These are phyloP conservation scores for Malania oleifera DNA, from an alignment of 164 flowering plant genomes.

Conservation along the genomic window DNA sequence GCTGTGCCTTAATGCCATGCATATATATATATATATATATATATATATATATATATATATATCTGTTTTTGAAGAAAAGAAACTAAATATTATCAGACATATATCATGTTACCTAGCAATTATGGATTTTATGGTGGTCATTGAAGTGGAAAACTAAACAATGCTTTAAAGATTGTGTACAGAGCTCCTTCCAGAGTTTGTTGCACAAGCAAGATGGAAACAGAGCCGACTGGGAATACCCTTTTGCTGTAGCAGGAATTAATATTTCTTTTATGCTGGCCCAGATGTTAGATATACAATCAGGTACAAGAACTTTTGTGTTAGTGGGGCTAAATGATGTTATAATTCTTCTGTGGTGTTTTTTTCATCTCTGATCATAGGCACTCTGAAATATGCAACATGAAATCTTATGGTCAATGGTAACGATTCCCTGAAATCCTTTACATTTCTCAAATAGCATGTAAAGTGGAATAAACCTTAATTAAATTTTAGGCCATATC, in stretches of 20 bases:
- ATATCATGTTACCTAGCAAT: no score
- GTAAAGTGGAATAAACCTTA: no score
- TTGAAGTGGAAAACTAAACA: neutral
- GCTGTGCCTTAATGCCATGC: no score
- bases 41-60: no score
- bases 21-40: no score
- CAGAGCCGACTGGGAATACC: constrained; percentile 95
- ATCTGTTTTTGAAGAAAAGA: no score
- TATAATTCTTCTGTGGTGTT: no score
- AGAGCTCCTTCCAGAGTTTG: constrained; percentile 77
- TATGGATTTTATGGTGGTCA: neutral
- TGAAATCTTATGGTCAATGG: neutral
- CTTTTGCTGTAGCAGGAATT: constrained; percentile 93
- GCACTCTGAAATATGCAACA: neutral
- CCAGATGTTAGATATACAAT: constrained; percentile 81
- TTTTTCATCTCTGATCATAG: no score
- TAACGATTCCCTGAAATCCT: neutral
- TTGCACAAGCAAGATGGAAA: constrained; percentile 72
- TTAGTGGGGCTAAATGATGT: neutral
- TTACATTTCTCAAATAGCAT: neutral
- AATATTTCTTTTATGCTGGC: constrained; percentile 76
- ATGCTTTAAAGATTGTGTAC: constrained; percentile 7
- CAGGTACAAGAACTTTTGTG: constrained; percentile 36
- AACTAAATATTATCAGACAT: no score
- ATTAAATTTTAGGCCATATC: no score